These are phyloP conservation scores for Litchi chinensis DNA, from an alignment of 345 rosid species.

Conservation along the genomic window DNA sequence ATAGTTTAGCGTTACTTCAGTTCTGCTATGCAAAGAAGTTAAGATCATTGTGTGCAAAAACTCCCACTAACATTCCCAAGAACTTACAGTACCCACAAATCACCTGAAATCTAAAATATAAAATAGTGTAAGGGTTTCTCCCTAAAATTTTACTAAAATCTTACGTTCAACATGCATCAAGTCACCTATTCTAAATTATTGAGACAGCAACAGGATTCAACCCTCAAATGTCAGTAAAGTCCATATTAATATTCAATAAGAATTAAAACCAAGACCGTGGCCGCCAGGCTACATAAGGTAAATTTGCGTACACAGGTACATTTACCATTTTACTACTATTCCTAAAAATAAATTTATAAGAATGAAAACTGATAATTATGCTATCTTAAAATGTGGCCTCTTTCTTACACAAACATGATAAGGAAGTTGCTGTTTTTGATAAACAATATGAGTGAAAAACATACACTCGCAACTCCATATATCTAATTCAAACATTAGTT, in stretches of 20 bases:
- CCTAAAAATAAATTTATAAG: not conserved
- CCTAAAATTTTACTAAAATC: not conserved
- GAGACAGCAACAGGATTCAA: not conserved
- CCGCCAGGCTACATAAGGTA: not conserved
- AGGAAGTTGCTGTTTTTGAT: not conserved
- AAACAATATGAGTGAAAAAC: not conserved
- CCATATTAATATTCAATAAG: not conserved
- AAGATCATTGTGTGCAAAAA: not conserved
- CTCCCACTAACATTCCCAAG: not conserved
- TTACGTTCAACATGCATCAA: not conserved
- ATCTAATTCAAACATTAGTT: not conserved
- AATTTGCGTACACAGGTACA: not conserved
- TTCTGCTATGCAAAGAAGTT: not conserved
- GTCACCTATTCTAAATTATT: constrained; percentile 1
- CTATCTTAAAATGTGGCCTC: not conserved
- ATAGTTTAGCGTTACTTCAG: not conserved
- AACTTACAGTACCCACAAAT: not conserved
- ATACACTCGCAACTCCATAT: not conserved
- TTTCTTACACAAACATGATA: not conserved
- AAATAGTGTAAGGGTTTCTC: not conserved
- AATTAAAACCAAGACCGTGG: not conserved
- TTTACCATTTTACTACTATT: not conserved
- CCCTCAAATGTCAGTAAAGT: not conserved
- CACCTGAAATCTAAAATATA: not conserved
- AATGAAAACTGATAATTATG: not conserved